These are phyloP conservation scores for Pulveroboletus ravenelii DNA, from an alignment of 768 basidiomycete genomes.

Conservation along the genomic window DNA sequence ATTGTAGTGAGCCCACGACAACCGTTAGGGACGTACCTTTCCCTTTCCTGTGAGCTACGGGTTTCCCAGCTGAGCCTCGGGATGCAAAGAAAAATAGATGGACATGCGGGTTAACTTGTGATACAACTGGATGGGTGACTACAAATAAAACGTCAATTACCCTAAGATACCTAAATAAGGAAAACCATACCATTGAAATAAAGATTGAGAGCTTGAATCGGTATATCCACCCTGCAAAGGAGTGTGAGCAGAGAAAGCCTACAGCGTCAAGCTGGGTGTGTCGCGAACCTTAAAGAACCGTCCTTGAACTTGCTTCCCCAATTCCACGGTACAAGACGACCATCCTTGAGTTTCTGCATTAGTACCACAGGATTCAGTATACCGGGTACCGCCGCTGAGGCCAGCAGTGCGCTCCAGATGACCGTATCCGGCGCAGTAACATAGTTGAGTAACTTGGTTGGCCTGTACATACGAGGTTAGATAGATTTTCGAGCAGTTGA, in stretches of 20 bases:
- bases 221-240: slow-evolving; percentile 79
- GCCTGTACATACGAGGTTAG: slow-evolving; percentile 41
- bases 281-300: slow-evolving; percentile 70
- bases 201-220: slow-evolving; percentile 80
- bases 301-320: slow-evolving; percentile 95
- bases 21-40: slow-evolving; percentile 50
- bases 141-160: slow-evolving; percentile 1
- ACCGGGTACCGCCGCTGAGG: slow-evolving; percentile 92
- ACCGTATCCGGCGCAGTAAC: slow-evolving; percentile 92
- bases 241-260: not conserved
- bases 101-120: slow-evolving; percentile 88
- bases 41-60: slow-evolving; percentile 90
- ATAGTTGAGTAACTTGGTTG: slow-evolving; percentile 94
- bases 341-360: slow-evolving; percentile 85
- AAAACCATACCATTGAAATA: slow-evolving; percentile 69
- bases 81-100: slow-evolving; percentile 95
- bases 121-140: slow-evolving; percentile 93
- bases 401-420: slow-evolving; percentile 76
- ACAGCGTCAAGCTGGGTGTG: not conserved
- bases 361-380: slow-evolving; percentile 93
- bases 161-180: not conserved
- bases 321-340: slow-evolving; percentile 83
- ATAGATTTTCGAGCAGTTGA: not conserved
- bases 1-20: not conserved
- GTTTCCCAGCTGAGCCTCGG: slow-evolving; percentile 82